A percentile compares a stretch with the other conserved stretches of the same genome.
These are phyloP conservation scores for Ganoderma sp. DNA, from an alignment of 1,284 basidiomycete species.

Conservation along the genomic window DNA sequence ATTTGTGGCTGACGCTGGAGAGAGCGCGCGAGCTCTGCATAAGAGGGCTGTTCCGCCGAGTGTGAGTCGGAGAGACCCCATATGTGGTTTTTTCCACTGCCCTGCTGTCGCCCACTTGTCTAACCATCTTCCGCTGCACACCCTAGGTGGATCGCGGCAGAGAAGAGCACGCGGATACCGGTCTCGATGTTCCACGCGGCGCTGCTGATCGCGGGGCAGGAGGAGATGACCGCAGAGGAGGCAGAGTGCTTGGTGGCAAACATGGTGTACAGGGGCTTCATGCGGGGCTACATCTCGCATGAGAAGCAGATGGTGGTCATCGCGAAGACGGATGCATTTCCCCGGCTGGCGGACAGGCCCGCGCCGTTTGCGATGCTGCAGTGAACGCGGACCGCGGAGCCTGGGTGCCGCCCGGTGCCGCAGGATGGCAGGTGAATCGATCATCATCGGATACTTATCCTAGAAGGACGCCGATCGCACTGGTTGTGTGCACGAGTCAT, in stretches of 20 bases:
- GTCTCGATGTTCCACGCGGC: conserved; percentile 79
- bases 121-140: conserved; percentile 5
- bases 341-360: conserved; percentile 64
- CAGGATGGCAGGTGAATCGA: no score
- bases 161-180: conserved; percentile 77
- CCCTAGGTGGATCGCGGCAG: conserved; percentile 76
- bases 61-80: conserved; percentile 59
- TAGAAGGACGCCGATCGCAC: conserved; percentile 3
- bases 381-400: conserved; percentile 21
- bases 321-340: conserved; percentile 84
- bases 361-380: conserved; percentile 53
- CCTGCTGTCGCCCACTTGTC: conserved; percentile 7
- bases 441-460: not conserved
- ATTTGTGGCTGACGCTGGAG: conserved; percentile 87
- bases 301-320: conserved; percentile 93
- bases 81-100: conserved; percentile 4
- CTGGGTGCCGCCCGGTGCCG: not conserved
- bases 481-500: conserved; percentile 3
- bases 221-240: conserved; percentile 66
- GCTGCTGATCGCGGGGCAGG: conserved; percentile 65
- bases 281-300: conserved; percentile 96
- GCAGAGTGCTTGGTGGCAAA: conserved; percentile 94
- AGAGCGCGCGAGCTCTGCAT: conserved; percentile 87
- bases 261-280: conserved; percentile 92
- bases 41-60: conserved; percentile 83